A percentile compares a stretch with the other conserved stretches of the same genome.
Conservation (phyloP, 2,329 filamentous ascomycete genomes). For the Akanthomyces uredinophilus region DNA sequence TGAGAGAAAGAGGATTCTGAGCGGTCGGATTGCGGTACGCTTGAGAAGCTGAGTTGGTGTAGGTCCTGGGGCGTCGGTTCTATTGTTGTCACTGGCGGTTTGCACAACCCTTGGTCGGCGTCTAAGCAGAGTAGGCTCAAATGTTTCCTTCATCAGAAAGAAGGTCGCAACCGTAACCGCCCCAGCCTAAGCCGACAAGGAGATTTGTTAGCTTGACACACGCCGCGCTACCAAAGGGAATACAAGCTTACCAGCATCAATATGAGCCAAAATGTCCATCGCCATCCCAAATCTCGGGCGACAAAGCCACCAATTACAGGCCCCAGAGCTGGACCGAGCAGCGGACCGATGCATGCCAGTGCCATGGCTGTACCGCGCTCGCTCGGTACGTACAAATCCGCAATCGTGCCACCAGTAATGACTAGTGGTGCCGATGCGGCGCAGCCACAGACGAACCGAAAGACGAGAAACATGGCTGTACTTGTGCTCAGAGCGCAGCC, state of each 20-base stretch:
- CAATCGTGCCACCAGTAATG: conserved; percentile 59
- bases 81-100: too few relatives aligned
- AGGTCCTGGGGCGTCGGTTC: too few relatives aligned
- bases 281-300: conserved; percentile 41
- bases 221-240: not conserved
- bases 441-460: conserved; percentile 55
- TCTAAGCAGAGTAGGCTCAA: too few relatives aligned
- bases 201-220: too few relatives aligned
- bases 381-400: conserved; percentile 54
- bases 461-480: conserved; percentile 55
- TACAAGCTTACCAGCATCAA: conserved; percentile 32
- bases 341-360: conserved; percentile 55
- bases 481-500: conserved; percentile 46
- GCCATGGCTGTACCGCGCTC: conserved; percentile 58
- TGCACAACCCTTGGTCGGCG: not conserved
- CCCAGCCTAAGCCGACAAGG: too few relatives aligned
- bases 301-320: conserved; percentile 40
- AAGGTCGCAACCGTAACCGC: not conserved
- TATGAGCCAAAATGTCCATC: conserved; percentile 47
- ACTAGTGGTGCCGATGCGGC: conserved; percentile 58
- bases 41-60: not conserved
- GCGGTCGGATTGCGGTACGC: conserved; percentile 35
- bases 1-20: conserved; percentile 47
- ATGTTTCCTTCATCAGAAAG: not conserved
- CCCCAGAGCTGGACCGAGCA: conserved; percentile 45